Percentiles rank a stretch among this genome's conserved stretches.
Evolutionary conservation across 208 protist genomes (phyloP).

Genomic region (Phytomonas francai): DNA sequence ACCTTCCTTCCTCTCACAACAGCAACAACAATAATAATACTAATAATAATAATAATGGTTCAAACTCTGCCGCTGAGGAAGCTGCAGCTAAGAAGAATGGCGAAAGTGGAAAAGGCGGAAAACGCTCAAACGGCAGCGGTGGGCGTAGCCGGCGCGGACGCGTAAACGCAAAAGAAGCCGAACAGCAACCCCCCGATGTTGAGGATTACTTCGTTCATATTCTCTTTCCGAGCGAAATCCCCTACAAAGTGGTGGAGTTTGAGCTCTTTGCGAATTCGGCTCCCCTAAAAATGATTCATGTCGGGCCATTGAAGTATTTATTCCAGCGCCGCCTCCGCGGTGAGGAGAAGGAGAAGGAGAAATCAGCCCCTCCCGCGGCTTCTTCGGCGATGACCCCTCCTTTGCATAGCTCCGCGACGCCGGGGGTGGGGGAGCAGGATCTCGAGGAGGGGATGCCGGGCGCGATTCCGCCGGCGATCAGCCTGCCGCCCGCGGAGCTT

Average conservation of each 20-base stretch:
- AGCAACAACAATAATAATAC: conserved; percentile 8
- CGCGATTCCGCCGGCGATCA: conserved; percentile 19
- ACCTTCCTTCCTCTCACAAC: neutral
- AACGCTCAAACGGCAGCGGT: conserved; percentile 3
- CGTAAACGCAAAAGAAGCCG: conserved; percentile 19
- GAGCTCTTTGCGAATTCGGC: conserved; percentile 40
- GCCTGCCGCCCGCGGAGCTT: conserved; percentile 1
- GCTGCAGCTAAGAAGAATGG: conserved; percentile 5
- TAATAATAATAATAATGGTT: neutral
- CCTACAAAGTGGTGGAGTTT: conserved; percentile 32
- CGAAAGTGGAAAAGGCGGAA: conserved; percentile 9
- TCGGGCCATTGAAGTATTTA: conserved; percentile 37
- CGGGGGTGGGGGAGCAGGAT: neutral
- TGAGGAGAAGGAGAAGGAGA: neutral
- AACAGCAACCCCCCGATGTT: conserved; percentile 27
- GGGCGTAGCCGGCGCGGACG: conserved; percentile 1
- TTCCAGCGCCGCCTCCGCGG: conserved; percentile 12
- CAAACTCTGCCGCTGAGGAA: neutral
- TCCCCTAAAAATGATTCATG: conserved; percentile 42
- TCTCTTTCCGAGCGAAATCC: conserved; percentile 24
- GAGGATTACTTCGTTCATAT: conserved; percentile 69
- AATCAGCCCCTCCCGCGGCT: neutral
- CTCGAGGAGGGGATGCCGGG: conserved; percentile 17
- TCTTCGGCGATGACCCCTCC: neutral
- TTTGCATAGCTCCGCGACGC: neutral